Evolutionary conservation across 2,329 filamentous ascomycete species (phyloP).

Genomic region (Exophiala calicioides): DNA sequence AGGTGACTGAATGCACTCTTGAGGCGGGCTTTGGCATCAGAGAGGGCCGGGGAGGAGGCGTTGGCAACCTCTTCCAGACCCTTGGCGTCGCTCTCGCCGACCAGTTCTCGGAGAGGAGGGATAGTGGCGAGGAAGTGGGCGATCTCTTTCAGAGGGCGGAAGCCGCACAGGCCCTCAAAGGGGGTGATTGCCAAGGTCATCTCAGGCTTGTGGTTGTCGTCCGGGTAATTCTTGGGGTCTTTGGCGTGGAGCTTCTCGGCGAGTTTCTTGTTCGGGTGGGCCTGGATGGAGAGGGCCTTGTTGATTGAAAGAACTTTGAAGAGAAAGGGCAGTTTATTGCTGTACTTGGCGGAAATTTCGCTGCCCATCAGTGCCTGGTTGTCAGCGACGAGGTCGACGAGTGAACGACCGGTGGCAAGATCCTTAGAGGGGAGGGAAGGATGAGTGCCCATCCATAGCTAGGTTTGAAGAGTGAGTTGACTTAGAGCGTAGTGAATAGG

Average conservation of each 20-base stretch:
- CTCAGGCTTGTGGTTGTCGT: constrained; percentile 99
- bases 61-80: constrained; percentile 57
- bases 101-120: constrained; percentile 63
- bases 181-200: constrained; percentile 98
- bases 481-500: neutral
- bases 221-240: constrained; percentile 92
- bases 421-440: constrained; percentile 94
- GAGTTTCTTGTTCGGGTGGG: constrained; percentile 92
- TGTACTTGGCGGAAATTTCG: constrained; percentile 73
- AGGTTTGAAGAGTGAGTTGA: constrained; percentile 10
- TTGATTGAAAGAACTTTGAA: constrained; percentile 97
- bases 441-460: constrained; percentile 99
- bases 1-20: constrained; percentile 73
- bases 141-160: constrained; percentile 84
- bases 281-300: constrained; percentile 96
- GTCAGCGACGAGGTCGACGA: constrained; percentile 83
- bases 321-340: constrained; percentile 83
- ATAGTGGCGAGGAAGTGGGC: constrained; percentile 75
- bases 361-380: constrained; percentile 79
- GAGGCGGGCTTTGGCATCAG: constrained; percentile 74
- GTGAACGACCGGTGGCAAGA: constrained; percentile 74
- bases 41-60: constrained; percentile 54
- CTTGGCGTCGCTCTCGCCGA: constrained; percentile 65
- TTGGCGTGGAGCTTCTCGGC: constrained; percentile 83
- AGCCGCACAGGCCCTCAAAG: constrained; percentile 94